These are phyloP conservation scores for Mixia osmundae DNA, from an alignment of 1,284 basidiomycete genomes.

Conservation along the genomic window DNA sequence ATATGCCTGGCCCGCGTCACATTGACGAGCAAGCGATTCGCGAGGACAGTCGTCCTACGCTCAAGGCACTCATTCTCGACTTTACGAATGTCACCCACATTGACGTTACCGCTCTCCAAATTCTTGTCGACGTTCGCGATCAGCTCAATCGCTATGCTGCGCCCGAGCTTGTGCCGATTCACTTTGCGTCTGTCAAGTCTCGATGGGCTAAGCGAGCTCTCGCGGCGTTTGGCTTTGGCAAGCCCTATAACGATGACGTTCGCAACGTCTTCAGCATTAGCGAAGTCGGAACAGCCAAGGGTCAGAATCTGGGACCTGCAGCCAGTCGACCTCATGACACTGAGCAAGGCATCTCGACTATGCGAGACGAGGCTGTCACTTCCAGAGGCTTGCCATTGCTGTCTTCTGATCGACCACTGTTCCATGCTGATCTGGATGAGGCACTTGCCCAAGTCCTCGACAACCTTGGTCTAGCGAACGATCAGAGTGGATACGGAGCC, in stretches of 20 bases:
- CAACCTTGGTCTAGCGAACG: too few relatives aligned
- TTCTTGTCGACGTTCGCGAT: constrained; percentile 63
- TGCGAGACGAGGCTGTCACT: too few relatives aligned
- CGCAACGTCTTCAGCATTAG: background rate
- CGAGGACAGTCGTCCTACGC: constrained; percentile 32
- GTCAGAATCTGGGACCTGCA: too few relatives aligned
- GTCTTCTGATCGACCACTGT: too few relatives aligned
- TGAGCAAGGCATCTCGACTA: too few relatives aligned
- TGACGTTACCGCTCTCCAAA: constrained; percentile 72
- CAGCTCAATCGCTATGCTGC: constrained; percentile 75
- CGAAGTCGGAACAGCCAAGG: background rate
- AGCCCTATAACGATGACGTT: background rate
- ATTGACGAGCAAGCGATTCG: constrained; percentile 4
- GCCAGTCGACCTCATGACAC: too few relatives aligned
- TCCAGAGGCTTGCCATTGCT: too few relatives aligned
- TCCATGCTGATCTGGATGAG: too few relatives aligned
- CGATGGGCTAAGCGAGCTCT: constrained; percentile 53
- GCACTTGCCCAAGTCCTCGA: too few relatives aligned
- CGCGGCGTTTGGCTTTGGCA: constrained; percentile 8
- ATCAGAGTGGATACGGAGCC: too few relatives aligned
- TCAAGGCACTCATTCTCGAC: constrained; percentile 75
- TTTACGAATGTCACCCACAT: constrained; percentile 51
- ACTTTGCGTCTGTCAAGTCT: constrained; percentile 67
- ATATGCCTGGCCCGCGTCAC: constrained; percentile 39
- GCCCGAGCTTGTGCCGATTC: constrained; percentile 63